phyloP scores from a whole-genome alignment of 768 basidiomycete genomes.

The Xanthoconium purpureum region DNA sequence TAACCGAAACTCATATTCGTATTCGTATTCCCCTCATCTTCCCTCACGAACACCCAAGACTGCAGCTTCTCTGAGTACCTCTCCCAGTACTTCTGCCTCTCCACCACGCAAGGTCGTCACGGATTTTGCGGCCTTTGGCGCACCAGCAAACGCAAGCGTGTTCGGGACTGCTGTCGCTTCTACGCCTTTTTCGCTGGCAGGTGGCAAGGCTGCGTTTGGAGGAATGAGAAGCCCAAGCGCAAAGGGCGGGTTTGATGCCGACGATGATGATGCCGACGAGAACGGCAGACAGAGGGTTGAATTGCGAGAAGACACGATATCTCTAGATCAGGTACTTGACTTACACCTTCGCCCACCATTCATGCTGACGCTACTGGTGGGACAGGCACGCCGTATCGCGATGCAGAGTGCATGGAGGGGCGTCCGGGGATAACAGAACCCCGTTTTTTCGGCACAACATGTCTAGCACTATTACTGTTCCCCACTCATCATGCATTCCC shows the following conservation, averaged over 20 bases:
- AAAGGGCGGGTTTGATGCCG: slow-evolving; percentile 43
- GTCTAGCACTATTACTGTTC: slow-evolving; percentile 1
- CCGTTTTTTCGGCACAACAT: slow-evolving; percentile 3
- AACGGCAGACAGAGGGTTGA: slow-evolving; percentile 70
- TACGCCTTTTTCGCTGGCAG: slow-evolving; percentile 76
- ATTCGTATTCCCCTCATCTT: slow-evolving; percentile 50
- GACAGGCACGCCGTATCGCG: slow-evolving; percentile 75
- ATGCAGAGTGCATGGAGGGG: slow-evolving; percentile 90
- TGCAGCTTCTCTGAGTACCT: slow-evolving; percentile 24
- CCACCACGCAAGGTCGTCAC: slow-evolving; percentile 86
- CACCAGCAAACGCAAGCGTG: slow-evolving; percentile 69
- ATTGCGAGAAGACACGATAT: slow-evolving; percentile 80
- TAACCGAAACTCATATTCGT: slow-evolving; percentile 51
- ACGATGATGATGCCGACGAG: slow-evolving; percentile 77
- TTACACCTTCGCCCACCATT: neutral
- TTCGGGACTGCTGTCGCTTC: slow-evolving; percentile 80
- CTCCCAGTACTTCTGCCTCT: slow-evolving; percentile 40
- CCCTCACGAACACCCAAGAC: slow-evolving; percentile 43
- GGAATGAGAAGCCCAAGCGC: slow-evolving; percentile 53
- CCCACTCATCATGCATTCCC: slow-evolving; percentile 5
- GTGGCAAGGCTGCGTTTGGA: slow-evolving; percentile 82
- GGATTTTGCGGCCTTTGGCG: slow-evolving; percentile 85
- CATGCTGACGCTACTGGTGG: slow-evolving; percentile 7
- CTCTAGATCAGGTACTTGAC: slow-evolving; percentile 79
- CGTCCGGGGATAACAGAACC: slow-evolving; percentile 45